Base-by-base conservation (phyloP, 331 rosid genomes). In the Malus hybrid region DNA sequence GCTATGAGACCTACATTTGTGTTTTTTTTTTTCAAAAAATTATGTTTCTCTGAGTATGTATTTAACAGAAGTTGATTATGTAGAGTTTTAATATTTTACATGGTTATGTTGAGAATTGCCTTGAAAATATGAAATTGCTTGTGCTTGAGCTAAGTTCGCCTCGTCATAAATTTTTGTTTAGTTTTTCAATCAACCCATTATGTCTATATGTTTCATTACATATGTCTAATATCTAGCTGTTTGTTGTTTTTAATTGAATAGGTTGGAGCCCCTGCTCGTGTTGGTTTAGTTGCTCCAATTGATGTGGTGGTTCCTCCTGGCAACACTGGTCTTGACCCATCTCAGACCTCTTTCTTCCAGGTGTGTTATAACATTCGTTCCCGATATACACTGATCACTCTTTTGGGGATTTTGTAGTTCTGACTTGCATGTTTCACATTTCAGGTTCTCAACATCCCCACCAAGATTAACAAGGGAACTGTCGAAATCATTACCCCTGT, bases 231-330 rank as follows among this genome's bases (percentile, higher is more conserved):
- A 2, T 6, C 44, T 16, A 29, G 2, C 5, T 68, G 0, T 3
- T 5, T 34, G 61, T 36, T 33, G 3, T 4, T 66, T 3, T 0
- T 10, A 30, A 4, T 73, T 7, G 32, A 36, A 68, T 46, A 92
- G 98, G 98, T 93, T 36, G 98, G 93, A 79, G 98, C 98, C 15
- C 98, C 98, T 77, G 98, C 98, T 63, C 97, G 97, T 87, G 97
- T 92, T 46, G 97, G 97, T 71, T 79, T 92, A 82, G 89, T 90
- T 77, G 97, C 98, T 9, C 97, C 97, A 10, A 91, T 93, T 84
- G 98, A 93, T 78, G 98, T 91, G 0, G 83, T 93, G 32, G 96
- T 91, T 16, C 98, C 98, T 36, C 98, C 97, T 0, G 98, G 98
- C 32, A 93, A 93, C 90, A 93, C 97, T 1, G 93, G 97, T 11